Evolutionary conservation across 352 stramenopile genomes (phyloP).

Genomic region (Phytophthora ohioensis): DNA sequence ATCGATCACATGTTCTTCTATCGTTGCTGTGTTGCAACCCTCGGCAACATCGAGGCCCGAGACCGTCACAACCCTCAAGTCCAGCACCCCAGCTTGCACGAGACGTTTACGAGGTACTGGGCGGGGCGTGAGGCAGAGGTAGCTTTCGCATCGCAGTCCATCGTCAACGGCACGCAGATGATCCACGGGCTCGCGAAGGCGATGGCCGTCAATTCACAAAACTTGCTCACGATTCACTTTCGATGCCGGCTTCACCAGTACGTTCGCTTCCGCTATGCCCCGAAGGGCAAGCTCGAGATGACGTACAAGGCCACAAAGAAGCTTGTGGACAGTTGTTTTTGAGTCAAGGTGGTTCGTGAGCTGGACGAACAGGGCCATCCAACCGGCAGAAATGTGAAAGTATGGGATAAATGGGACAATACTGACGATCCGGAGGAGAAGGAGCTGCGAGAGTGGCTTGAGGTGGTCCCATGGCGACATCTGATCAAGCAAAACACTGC

Average conservation of each 20-base stretch:
- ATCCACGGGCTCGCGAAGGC: background rate
- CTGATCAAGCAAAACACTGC: background rate
- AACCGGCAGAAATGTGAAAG: background rate
- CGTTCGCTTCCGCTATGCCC: background rate
- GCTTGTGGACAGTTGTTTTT: slow-evolving; percentile 16
- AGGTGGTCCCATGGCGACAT: slow-evolving; percentile 11
- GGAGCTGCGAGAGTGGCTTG: slow-evolving; percentile 12
- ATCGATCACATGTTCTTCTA: slow-evolving; percentile 18
- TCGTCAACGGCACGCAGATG: slow-evolving; percentile 4
- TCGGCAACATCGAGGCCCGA: slow-evolving; percentile 5
- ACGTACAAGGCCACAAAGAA: slow-evolving; percentile 9
- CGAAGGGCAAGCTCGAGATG: background rate
- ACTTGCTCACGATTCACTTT: slow-evolving; percentile 26
- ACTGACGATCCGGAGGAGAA: slow-evolving; percentile 8
- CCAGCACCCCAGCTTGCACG: slow-evolving; percentile 19
- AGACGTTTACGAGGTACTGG: slow-evolving; percentile 19
- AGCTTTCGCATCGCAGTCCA: slow-evolving; percentile 2
- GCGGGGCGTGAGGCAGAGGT: background rate
- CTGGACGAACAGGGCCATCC: background rate
- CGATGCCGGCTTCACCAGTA: slow-evolving; percentile 21
- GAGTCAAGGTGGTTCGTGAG: background rate
- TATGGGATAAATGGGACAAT: slow-evolving; percentile 14
- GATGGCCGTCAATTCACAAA: slow-evolving; percentile 19
- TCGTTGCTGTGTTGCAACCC: slow-evolving; percentile 20
- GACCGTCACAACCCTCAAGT: background rate